A percentile compares a stretch with the other conserved stretches of the same genome.
These are phyloP conservation scores for Synura sp. DNA, from an alignment of 352 stramenopile species.

Conservation along the genomic window DNA sequence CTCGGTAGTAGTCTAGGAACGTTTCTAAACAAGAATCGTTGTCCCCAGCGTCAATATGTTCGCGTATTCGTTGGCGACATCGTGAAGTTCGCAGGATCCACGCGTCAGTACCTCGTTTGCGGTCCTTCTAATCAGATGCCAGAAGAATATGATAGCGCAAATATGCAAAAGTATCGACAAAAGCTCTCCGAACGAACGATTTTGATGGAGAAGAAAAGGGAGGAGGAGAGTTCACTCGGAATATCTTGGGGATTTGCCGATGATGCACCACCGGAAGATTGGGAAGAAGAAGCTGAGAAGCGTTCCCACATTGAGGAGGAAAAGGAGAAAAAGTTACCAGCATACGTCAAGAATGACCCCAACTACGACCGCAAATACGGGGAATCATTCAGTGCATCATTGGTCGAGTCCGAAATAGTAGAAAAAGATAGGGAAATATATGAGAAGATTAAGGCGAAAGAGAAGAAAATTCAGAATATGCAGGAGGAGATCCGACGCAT, in stretches of 20 bases:
- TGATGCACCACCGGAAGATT: constrained; percentile 62
- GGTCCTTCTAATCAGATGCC: constrained; percentile 63
- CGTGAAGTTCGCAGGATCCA: constrained; percentile 74
- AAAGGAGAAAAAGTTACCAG: constrained; percentile 30
- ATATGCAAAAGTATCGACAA: constrained; percentile 30
- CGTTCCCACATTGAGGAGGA: background rate
- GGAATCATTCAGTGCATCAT: background rate
- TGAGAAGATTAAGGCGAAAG: constrained; percentile 64
- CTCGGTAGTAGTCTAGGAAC: constrained; percentile 70
- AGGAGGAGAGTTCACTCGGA: constrained; percentile 48
- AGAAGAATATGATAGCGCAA: constrained; percentile 62
- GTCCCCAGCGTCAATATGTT: constrained; percentile 55
- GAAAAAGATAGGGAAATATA: constrained; percentile 66
- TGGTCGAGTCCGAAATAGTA: background rate
- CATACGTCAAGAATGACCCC: constrained; percentile 42
- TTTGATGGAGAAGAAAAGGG: constrained; percentile 38
- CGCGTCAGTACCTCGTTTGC: constrained; percentile 66
- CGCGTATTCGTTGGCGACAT: constrained; percentile 70
- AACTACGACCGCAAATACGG: constrained; percentile 41
- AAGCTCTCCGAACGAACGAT: background rate
- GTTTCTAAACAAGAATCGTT: constrained; percentile 70
- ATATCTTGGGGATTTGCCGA: constrained; percentile 73
- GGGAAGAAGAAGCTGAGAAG: constrained; percentile 51
- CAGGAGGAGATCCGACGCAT: constrained; percentile 63
- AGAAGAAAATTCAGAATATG: constrained; percentile 73